These are phyloP conservation scores for Aspergillus pseudotamarii DNA, from an alignment of 2,329 filamentous ascomycete genomes.

Conservation along the genomic window DNA sequence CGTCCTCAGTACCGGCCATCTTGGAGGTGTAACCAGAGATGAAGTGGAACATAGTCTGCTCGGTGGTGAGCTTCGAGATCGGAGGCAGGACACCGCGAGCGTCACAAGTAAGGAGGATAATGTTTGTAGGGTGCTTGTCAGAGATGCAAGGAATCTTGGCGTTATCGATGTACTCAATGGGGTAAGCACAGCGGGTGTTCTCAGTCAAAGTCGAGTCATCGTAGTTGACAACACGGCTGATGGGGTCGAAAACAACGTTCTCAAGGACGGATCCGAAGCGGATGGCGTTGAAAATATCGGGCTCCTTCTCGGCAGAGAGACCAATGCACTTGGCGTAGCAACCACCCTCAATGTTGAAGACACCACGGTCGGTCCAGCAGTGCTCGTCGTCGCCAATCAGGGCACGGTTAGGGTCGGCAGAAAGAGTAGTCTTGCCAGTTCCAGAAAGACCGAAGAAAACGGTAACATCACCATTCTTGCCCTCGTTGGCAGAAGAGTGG, in stretches of 20 bases:
- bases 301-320: slow-evolving; percentile 97
- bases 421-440: slow-evolving; percentile 97
- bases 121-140: slow-evolving; percentile 87
- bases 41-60: slow-evolving; percentile 99
- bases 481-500: slow-evolving; percentile 98
- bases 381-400: slow-evolving; percentile 99
- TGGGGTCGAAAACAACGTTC: slow-evolving; percentile 96
- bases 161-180: slow-evolving; percentile 98
- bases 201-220: slow-evolving; percentile 93
- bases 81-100: slow-evolving; percentile 95
- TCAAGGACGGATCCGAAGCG: slow-evolving; percentile 95
- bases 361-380: slow-evolving; percentile 95
- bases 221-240: slow-evolving; percentile 89
- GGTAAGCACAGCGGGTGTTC: slow-evolving; percentile 98
- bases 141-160: slow-evolving; percentile 97
- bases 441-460: slow-evolving; percentile 99
- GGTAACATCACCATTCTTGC: slow-evolving; percentile 89
- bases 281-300: slow-evolving; percentile 95
- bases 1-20: slow-evolving; percentile 99
- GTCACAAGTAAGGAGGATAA: slow-evolving; percentile 97
- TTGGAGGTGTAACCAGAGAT: slow-evolving; percentile 99
- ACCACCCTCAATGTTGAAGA: slow-evolving; percentile 99
- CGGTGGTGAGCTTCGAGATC: slow-evolving; percentile 92
- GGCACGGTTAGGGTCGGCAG: slow-evolving; percentile 92
- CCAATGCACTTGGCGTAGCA: slow-evolving; percentile 99